Evolutionary conservation across 2,329 filamentous ascomycete species (phyloP).

Genomic region (Alternaria triticimaculans): DNA sequence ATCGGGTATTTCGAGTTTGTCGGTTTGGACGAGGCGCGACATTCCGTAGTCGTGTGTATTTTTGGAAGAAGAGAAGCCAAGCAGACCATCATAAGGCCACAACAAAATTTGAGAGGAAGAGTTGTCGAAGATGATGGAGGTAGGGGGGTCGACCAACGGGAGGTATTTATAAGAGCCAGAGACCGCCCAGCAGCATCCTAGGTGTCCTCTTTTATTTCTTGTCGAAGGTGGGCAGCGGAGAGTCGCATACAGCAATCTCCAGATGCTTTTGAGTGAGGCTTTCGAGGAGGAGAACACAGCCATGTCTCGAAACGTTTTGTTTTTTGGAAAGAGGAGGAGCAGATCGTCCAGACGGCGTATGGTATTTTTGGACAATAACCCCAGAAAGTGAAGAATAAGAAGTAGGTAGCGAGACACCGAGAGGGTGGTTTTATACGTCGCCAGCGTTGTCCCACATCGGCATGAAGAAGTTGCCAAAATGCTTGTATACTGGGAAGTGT

Average conservation of each 20-base stretch:
- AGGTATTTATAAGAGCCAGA: not conserved
- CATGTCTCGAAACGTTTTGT: too few species aligned
- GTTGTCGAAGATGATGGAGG: not conserved
- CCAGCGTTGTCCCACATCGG: not conserved
- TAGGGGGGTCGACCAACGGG: not conserved
- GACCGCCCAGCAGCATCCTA: not conserved
- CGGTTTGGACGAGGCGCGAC: not conserved
- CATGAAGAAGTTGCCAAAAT: not conserved
- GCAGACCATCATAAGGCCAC: not conserved
- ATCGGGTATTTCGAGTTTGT: not conserved
- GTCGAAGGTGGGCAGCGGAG: not conserved
- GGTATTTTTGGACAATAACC: not conserved
- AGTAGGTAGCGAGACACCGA: not conserved
- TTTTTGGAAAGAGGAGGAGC: not conserved
- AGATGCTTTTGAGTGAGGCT: not conserved
- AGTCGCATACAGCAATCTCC: not conserved
- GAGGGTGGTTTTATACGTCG: not conserved
- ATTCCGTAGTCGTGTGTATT: too few species aligned
- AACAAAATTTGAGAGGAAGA: not conserved
- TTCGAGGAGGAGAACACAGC: not conserved
- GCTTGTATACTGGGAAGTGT: too few species aligned
- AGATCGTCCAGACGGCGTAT: not conserved
- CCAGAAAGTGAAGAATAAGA: not conserved
- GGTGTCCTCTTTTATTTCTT: not conserved
- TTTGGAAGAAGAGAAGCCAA: not conserved